phyloP scores from a whole-genome alignment of 352 stramenopile genomes.

The Globisporangium paroecandrum region DNA sequence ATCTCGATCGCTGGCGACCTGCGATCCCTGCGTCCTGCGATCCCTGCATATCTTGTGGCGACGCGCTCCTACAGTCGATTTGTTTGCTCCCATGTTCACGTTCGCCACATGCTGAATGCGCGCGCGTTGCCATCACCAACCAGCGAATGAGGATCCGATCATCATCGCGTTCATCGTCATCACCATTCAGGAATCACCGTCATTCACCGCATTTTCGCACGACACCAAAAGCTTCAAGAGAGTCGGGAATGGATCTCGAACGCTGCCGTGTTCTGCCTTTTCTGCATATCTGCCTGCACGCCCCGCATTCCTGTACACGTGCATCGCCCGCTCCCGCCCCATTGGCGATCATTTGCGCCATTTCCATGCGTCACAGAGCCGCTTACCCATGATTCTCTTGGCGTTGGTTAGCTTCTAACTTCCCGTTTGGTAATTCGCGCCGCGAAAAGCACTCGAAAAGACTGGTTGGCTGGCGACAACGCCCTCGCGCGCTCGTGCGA shows the following conservation, averaged over 20 bases:
- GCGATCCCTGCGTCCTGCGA: background rate
- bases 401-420: conserved; percentile 65
- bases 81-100: background rate
- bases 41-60: background rate
- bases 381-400: conserved; percentile 67
- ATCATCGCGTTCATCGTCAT: too few species aligned
- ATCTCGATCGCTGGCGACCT: background rate
- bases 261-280: background rate
- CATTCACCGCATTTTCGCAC: background rate
- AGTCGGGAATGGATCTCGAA: background rate
- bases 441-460: conserved; percentile 30
- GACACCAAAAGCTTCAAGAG: background rate
- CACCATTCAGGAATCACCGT: background rate
- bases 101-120: background rate
- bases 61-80: conserved; percentile 1
- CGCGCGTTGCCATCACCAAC: background rate
- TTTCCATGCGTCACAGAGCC: background rate
- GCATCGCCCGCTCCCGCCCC: background rate
- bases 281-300: conserved; percentile 11
- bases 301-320: background rate
- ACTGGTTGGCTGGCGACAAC: conserved; percentile 48
- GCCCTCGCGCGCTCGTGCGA: conserved; percentile 23
- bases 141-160: too few species aligned
- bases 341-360: background rate
- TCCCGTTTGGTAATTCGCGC: conserved; percentile 47